Percentiles rank a stretch among this genome's conserved stretches.
phyloP scores from a whole-genome alignment of 352 stramenopile species.

The Pythium phragmiticola region DNA sequence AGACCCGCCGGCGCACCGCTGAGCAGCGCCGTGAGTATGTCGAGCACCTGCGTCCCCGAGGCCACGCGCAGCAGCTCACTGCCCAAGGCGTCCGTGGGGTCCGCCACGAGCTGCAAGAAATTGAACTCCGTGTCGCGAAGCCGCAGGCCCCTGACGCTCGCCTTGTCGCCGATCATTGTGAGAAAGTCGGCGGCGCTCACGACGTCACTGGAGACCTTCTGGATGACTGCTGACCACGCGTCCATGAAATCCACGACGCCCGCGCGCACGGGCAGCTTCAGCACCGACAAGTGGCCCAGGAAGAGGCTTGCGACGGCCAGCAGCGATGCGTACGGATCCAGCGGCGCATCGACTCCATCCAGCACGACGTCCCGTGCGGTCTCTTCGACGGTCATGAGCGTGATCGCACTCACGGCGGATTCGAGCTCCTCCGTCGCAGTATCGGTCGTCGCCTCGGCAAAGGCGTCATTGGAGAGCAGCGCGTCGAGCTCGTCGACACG shows the following conservation, averaged over 20 bases:
- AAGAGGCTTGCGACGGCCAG: slow-evolving; percentile 55
- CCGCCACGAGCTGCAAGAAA: slow-evolving; percentile 57
- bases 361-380: slow-evolving; percentile 36
- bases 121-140: slow-evolving; percentile 55
- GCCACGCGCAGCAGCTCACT: slow-evolving; percentile 45
- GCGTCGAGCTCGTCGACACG: slow-evolving; percentile 29
- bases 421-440: slow-evolving; percentile 20
- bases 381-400: slow-evolving; percentile 57
- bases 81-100: slow-evolving; percentile 44
- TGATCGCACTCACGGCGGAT: slow-evolving; percentile 51
- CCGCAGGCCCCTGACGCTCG: slow-evolving; percentile 39
- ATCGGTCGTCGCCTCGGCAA: slow-evolving; percentile 19
- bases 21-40: slow-evolving; percentile 63
- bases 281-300: slow-evolving; percentile 47
- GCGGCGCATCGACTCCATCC: slow-evolving; percentile 29
- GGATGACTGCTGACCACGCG: slow-evolving; percentile 61
- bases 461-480: slow-evolving; percentile 20
- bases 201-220: slow-evolving; percentile 61
- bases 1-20: slow-evolving; percentile 45
- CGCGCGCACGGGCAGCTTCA: slow-evolving; percentile 49
- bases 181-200: slow-evolving; percentile 61
- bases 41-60: slow-evolving; percentile 61
- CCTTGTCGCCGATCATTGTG: slow-evolving; percentile 43
- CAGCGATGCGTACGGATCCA: slow-evolving; percentile 38
- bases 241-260: slow-evolving; percentile 73